A percentile compares a stretch with the other conserved stretches of the same genome.
These are phyloP conservation scores for Cercospora canescens DNA, from an alignment of 2,329 filamentous ascomycete genomes.

Conservation along the genomic window DNA sequence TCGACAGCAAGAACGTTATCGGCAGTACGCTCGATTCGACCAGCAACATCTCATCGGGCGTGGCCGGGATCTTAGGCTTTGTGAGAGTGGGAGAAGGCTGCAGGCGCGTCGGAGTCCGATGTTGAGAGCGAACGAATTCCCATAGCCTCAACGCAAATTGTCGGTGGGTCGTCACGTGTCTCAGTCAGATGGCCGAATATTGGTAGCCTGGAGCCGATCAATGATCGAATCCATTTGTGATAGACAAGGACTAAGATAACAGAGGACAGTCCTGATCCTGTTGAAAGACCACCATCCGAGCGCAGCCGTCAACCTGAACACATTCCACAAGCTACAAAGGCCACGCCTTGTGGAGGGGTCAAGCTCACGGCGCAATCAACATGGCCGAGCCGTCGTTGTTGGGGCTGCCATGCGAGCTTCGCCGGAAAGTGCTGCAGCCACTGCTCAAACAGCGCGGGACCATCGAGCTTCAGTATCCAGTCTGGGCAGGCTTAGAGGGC, in stretches of 20 bases:
- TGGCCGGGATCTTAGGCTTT: too few relatives aligned
- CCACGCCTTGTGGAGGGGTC: background rate
- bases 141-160: background rate
- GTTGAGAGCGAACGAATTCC: background rate
- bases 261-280: background rate
- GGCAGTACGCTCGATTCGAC: too few relatives aligned
- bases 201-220: background rate
- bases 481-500: conserved; percentile 23
- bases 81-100: background rate
- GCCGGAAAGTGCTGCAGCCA: conserved; percentile 20
- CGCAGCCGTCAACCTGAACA: background rate
- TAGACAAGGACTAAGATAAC: too few relatives aligned
- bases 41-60: too few relatives aligned
- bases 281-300: background rate
- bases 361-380: background rate
- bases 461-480: conserved; percentile 25
- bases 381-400: conserved; percentile 22
- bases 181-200: background rate
- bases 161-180: background rate
- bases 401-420: conserved; percentile 23
- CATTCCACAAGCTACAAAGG: background rate
- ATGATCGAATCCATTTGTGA: background rate
- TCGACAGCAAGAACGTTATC: too few relatives aligned
- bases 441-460: conserved; percentile 20
- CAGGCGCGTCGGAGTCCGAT: background rate